Percentiles rank a stretch among this genome's conserved stretches.
phyloP scores from a whole-genome alignment of 73 alveolate species.

The Tetrahymena borealis region DNA sequence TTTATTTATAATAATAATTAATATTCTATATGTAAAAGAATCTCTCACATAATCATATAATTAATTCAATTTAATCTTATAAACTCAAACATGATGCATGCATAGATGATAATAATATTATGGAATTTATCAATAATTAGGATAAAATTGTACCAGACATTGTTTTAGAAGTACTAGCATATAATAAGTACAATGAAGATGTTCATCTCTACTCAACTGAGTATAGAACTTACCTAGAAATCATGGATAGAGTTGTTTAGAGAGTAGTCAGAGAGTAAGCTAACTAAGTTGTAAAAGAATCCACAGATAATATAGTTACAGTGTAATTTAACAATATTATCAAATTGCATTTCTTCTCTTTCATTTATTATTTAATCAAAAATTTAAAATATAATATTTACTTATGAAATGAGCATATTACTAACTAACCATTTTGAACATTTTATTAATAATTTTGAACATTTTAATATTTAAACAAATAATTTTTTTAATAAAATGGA shows the following conservation, averaged over 20 bases:
- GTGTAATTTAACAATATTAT: background rate
- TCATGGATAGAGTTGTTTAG: conserved; percentile 18
- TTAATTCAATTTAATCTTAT: too few relatives aligned
- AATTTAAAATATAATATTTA: too few relatives aligned
- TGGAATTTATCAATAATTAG: background rate
- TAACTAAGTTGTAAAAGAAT: conserved; percentile 35
- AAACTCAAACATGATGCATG: background rate
- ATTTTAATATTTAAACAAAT: too few relatives aligned
- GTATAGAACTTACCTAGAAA: conserved; percentile 5
- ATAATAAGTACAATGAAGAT: conserved; percentile 35
- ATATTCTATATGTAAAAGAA: too few relatives aligned
- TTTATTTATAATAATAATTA: background rate
- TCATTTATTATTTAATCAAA: too few relatives aligned
- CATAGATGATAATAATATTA: background rate
- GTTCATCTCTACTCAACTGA: conserved; percentile 18
- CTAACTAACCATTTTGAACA: too few relatives aligned
- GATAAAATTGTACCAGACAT: conserved; percentile 41
- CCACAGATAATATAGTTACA: conserved; percentile 40
- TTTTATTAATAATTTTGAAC: too few relatives aligned
- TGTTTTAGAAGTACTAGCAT: conserved; percentile 27
- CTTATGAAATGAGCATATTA: too few relatives aligned
- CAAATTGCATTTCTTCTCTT: background rate
- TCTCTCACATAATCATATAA: too few relatives aligned
- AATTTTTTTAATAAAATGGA: too few relatives aligned
- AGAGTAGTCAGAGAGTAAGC: conserved; percentile 39